Base-by-base conservation (phyloP, 1,284 basidiomycete genomes). In the Cutaneotrichosporon sp. region DNA sequence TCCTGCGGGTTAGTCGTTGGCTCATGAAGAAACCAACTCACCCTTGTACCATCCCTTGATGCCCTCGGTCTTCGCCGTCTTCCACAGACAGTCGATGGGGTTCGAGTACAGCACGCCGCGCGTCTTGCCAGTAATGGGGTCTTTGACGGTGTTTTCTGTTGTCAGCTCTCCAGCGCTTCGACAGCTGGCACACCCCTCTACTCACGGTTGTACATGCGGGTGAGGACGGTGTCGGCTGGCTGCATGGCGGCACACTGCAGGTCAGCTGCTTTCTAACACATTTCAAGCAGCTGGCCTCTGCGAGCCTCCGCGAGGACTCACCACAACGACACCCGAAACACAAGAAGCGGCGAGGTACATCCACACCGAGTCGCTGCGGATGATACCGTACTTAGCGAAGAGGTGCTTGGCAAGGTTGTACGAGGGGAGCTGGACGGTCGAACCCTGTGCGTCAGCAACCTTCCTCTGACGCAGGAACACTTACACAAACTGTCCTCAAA, bases 21-120 rank as follows among this genome's bases (percentile, higher is more conserved):
- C n/a, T n/a, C n/a, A n/a, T n/a, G n/a, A n/a, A n/a, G n/a, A n/a
- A n/a, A n/a, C n/a, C n/a, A 14, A 56, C 70, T 53, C 53, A 82
- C 89, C 90, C 79, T 94, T 94, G 77, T 97, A 96, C 86, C 86
- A 88, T 22, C 90, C 94, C 37, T 84, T 78, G 10, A 93, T 77
- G 34, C 94, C 94, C 76, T 98, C 94, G 1, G 87, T 79, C 70
- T 87, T 87, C 61, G 90, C 82, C 0, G 93, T 98, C 78, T 97
- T 94, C 87, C 88, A 96, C 46, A 98, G 78, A 75, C 93, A 97
- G 67, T 97, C 92, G 63, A 97, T 84, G 2, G 93, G 93, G 70
- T 88, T 93, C 71, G 81, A 86, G 77, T 96, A 97, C 11, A 96
- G 77, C 3, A 84, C 77, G 5, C 92, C 91, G 53, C 84, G 79